These are phyloP conservation scores for Fibroporia radiculosa DNA, from an alignment of 768 basidiomycete species.

Conservation along the genomic window DNA sequence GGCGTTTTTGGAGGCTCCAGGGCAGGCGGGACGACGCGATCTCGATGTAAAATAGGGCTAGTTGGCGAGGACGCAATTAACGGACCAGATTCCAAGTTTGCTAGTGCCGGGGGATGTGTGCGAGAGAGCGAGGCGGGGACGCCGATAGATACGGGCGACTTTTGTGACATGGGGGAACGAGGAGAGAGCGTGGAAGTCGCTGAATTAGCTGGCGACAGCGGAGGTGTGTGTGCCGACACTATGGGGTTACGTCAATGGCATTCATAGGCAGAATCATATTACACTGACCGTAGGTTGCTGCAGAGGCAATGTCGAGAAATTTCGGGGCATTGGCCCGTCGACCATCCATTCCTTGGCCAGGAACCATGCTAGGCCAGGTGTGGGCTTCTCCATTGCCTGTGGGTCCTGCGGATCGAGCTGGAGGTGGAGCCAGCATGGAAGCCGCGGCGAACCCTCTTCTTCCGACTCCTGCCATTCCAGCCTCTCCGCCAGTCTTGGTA, in stretches of 20 bases:
- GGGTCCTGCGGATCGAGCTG: conserved; percentile 11
- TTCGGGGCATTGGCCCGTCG: conserved; percentile 24
- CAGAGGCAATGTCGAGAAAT: conserved; percentile 22
- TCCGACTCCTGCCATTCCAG: conserved; percentile 90
- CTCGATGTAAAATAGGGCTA: conserved; percentile 8
- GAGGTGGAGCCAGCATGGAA: conserved; percentile 53
- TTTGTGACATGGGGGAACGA: conserved; percentile 18
- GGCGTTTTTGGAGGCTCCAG: conserved; percentile 18
- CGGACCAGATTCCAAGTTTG: conserved; percentile 7
- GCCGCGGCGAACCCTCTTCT: conserved; percentile 75
- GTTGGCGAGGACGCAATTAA: conserved; percentile 13
- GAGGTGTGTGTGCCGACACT: conserved; percentile 15
- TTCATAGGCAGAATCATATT: background rate
- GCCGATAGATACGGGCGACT: conserved; percentile 16
- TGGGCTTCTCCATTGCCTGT: conserved; percentile 4
- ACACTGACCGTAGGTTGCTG: conserved; percentile 18
- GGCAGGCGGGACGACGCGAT: conserved; percentile 16
- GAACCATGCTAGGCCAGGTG: conserved; percentile 2
- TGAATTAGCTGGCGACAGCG: conserved; percentile 20
- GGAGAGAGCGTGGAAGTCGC: conserved; percentile 20
- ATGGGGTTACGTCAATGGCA: background rate
- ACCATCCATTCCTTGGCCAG: conserved; percentile 23
- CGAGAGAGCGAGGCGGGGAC: conserved; percentile 11
- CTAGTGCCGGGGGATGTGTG: conserved; percentile 14
- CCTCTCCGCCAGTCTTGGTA: conserved; percentile 68